Conservation (phyloP, 192 early-diverging fungal species). For the Funneliformis mosseae region DNA sequence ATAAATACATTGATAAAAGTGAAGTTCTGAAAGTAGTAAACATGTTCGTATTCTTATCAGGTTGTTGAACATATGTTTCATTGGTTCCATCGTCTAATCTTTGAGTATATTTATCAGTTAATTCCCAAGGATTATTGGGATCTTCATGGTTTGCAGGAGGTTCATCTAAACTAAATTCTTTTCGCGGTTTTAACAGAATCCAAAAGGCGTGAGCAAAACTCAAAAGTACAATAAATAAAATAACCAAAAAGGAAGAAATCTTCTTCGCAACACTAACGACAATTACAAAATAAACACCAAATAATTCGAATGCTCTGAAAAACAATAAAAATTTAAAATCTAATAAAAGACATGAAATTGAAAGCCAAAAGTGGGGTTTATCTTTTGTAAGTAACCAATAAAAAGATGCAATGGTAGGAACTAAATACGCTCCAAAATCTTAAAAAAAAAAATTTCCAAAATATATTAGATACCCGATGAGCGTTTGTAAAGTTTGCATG, state of each 20-base stretch:
- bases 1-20: slow-evolving; percentile 9
- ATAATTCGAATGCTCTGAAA: background rate
- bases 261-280: slow-evolving; percentile 4
- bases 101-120: background rate
- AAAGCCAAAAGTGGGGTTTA: background rate
- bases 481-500: too few species aligned
- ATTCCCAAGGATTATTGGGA: background rate
- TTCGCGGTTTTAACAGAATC: background rate
- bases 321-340: slow-evolving; percentile 15
- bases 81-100: background rate
- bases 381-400: background rate
- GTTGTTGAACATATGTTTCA: background rate
- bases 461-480: background rate
- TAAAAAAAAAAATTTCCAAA: background rate
- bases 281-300: slow-evolving; percentile 14
- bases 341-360: slow-evolving; percentile 3
- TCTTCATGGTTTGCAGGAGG: background rate
- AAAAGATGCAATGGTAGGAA: slow-evolving; percentile 1
- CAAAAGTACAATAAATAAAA: background rate
- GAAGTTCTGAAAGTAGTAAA: background rate
- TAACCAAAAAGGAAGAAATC: background rate
- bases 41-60: slow-evolving; percentile 3
- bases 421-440: background rate
- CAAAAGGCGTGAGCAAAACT: slow-evolving; percentile 13
- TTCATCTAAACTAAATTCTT: background rate